Base-by-base conservation (phyloP, 805 yeast genomes). In the Lachancea lanzarotensis region DNA sequence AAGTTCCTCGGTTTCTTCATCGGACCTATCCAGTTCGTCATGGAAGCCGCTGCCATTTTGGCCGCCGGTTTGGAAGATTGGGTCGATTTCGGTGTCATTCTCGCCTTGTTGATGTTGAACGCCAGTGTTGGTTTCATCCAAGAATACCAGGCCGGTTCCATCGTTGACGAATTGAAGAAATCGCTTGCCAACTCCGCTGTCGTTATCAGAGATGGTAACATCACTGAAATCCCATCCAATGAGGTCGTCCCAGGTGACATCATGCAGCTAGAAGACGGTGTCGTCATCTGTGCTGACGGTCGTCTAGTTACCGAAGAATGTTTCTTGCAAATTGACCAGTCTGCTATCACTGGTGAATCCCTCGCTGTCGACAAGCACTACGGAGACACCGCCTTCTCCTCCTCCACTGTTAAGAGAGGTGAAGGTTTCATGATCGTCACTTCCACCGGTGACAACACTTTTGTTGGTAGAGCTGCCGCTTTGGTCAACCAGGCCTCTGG, bases 31-130 rank as follows among this genome's bases (percentile, higher is more conserved):
- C 96, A 88, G 75, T 87, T 88, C 81, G 95, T 87, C 66, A 87
- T 87, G 96, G 95, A 87, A 75, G 95, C 91, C 64, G 96, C 96
- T 63, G 95, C 96, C 59, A 78, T 87, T 54, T 75, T 87, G 69
- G 95, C 96, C 65, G 95, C 95, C 55, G 96, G 95, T 82, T 77
- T 87, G 62, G 87, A 87, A 74, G 96, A 90, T 75, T 89, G 96
- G 96, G 96, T 89, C 65, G 96, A 89, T 79, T 89, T 89, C 76
- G 96, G 97, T 81, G 97, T 89, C 68, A 89, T 89, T 67, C 81
- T 86, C 71, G 96, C 84, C 72, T 73, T 89, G 60, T 76, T 89
- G 60, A 59, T 82, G 69, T 79, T 89, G 67, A 89, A 89, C 73
- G 96, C 96, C 54, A 72, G 74, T 62, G 96, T 89, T 69, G 97